Conservation (phyloP, 2,329 filamentous ascomycete genomes). For the Chrysosporium keratinophilum region DNA sequence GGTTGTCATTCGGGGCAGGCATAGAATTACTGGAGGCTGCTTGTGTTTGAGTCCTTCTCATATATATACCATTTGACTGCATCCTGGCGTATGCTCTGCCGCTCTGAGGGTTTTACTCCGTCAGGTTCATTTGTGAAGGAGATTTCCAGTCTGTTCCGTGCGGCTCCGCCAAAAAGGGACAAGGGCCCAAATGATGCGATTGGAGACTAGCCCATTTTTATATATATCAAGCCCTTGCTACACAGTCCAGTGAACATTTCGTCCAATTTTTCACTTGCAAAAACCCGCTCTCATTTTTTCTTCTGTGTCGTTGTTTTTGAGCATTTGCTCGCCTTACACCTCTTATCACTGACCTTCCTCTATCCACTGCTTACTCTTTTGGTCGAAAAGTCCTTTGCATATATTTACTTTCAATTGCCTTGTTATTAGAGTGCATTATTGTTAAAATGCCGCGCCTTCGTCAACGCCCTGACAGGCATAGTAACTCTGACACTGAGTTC, state of each 20-base stretch:
- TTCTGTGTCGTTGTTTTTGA: neutral
- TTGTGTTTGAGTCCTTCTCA: too few relatives aligned
- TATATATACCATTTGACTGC: too few relatives aligned
- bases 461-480: neutral
- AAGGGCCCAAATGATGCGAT: constrained; percentile 4
- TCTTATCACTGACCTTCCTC: neutral
- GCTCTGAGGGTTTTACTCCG: neutral
- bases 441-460: neutral
- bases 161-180: neutral
- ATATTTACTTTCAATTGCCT: neutral
- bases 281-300: neutral
- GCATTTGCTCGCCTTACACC: neutral
- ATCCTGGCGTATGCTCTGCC: too few relatives aligned
- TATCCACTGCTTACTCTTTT: neutral
- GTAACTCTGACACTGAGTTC: neutral
- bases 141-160: neutral
- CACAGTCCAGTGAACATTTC: neutral
- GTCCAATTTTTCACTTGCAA: neutral
- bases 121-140: neutral
- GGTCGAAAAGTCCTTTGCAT: neutral
- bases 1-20: too few relatives aligned
- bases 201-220: constrained; percentile 1
- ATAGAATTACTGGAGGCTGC: too few relatives aligned
- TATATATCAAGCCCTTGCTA: neutral
- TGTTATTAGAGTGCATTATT: neutral